phyloP scores from a whole-genome alignment of 2,329 filamentous ascomycete species.

The Verticillium klebahnii region DNA sequence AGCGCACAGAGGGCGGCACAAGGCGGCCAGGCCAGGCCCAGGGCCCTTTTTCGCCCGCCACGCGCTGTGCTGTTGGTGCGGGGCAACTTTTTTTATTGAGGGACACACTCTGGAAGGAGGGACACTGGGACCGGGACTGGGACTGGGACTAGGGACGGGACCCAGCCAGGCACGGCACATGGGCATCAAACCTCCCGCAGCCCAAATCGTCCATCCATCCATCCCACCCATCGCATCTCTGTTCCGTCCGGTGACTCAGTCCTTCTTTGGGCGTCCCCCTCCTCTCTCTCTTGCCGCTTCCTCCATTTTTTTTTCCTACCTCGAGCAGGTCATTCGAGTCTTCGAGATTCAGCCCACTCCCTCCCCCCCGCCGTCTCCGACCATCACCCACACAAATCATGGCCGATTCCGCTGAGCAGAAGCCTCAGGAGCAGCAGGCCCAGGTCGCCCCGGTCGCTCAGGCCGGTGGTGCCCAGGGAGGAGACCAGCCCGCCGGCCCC shows the following conservation, averaged over 20 bases:
- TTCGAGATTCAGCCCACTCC: not conserved
- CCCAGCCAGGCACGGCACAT: not conserved
- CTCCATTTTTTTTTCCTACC: not conserved
- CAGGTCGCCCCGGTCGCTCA: not conserved
- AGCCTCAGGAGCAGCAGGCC: not conserved
- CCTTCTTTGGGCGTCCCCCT: not conserved
- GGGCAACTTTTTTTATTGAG: constrained; percentile 1
- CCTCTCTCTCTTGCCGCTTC: not conserved
- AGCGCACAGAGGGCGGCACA: not conserved
- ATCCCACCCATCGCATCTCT: not conserved
- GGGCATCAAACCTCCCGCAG: not conserved
- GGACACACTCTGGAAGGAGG: not conserved
- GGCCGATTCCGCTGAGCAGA: constrained; percentile 4
- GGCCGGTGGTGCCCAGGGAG: constrained; percentile 13
- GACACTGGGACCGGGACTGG: not conserved
- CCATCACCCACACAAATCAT: constrained; percentile 11
- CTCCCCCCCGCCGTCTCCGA: not conserved
- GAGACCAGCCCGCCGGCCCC: constrained; percentile 23
- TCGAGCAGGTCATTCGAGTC: not conserved
- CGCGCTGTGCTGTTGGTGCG: not conserved
- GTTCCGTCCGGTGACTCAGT: constrained; percentile 2
- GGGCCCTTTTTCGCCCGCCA: not conserved
- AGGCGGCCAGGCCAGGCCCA: not conserved
- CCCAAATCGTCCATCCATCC: not conserved
- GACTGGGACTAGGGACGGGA: not conserved